A percentile compares a stretch with the other conserved stretches of the same genome.
Conservation (phyloP, 2,329 filamentous ascomycete species). For the Calonectria pauciramosa region DNA sequence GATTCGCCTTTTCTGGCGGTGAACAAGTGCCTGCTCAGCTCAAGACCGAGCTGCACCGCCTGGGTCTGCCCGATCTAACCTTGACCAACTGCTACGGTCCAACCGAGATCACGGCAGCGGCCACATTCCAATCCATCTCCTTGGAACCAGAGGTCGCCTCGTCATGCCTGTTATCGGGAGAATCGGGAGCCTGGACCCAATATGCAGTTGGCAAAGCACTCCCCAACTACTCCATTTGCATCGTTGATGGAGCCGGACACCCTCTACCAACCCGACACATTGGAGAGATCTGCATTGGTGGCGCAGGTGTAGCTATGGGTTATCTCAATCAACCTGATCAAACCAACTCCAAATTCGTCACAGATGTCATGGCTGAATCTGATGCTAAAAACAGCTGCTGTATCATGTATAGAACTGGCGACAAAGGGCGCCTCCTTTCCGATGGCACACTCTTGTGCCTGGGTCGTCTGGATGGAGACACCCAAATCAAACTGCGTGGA, state of each 20-base stretch:
- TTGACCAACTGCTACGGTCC: not conserved
- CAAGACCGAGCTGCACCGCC: not conserved
- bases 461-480: constrained; percentile 3
- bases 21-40: not conserved
- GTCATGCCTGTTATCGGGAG: not conserved
- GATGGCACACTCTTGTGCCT: not conserved
- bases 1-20: not conserved
- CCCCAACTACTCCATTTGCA: not conserved
- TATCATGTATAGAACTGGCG: not conserved
- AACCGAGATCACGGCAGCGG: not conserved
- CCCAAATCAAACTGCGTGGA: constrained; percentile 8
- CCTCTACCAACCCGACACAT: not conserved
- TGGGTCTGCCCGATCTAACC: not conserved
- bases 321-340: not conserved
- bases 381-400: not conserved
- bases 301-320: not conserved
- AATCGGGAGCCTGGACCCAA: not conserved
- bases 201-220: not conserved
- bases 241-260: not conserved
- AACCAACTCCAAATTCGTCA: not conserved
- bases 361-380: not conserved
- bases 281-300: not conserved
- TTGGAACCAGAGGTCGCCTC: not conserved
- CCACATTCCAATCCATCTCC: not conserved
- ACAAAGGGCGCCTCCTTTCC: not conserved